These are phyloP conservation scores for Boletales sp. DNA, from an alignment of 768 basidiomycete species.

Conservation along the genomic window DNA sequence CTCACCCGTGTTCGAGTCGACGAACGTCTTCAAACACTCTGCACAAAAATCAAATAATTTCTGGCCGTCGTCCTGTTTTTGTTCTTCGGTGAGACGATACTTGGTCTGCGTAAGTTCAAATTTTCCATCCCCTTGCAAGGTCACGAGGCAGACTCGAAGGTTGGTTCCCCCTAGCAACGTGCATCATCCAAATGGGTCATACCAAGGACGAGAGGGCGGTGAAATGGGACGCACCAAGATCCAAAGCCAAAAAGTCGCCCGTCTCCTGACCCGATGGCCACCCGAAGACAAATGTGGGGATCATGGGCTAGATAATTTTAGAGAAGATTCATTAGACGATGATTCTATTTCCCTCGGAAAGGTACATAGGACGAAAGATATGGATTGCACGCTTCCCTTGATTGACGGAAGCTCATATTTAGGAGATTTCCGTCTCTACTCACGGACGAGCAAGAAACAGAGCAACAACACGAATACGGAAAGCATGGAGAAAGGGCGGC, in stretches of 20 bases:
- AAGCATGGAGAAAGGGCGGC: neutral
- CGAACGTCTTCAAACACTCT: slow-evolving; percentile 85
- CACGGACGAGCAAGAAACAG: neutral
- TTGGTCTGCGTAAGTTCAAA: slow-evolving; percentile 98
- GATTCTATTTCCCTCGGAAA: neutral
- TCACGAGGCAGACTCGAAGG: slow-evolving; percentile 96
- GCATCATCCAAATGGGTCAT: neutral
- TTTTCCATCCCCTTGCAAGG: slow-evolving; percentile 86
- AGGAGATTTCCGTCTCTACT: slow-evolving; percentile 1
- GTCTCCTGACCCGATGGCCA: slow-evolving; percentile 90
- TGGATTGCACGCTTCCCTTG: neutral
- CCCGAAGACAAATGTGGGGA: slow-evolving; percentile 94
- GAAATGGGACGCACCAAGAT: slow-evolving; percentile 60
- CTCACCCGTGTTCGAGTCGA: slow-evolving; percentile 64
- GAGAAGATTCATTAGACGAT: slow-evolving; percentile 9
- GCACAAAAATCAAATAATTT: slow-evolving; percentile 97
- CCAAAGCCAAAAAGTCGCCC: slow-evolving; percentile 87
- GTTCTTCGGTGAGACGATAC: slow-evolving; percentile 94
- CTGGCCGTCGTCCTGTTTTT: slow-evolving; percentile 97
- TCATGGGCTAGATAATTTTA: slow-evolving; percentile 67
- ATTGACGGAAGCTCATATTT: neutral
- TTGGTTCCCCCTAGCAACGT: slow-evolving; percentile 79
- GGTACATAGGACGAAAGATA: neutral
- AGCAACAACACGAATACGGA: slow-evolving; percentile 4
- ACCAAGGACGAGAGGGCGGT: neutral